phyloP scores from a whole-genome alignment of 192 early-diverging fungal genomes.

The Coemansia sp. region DNA sequence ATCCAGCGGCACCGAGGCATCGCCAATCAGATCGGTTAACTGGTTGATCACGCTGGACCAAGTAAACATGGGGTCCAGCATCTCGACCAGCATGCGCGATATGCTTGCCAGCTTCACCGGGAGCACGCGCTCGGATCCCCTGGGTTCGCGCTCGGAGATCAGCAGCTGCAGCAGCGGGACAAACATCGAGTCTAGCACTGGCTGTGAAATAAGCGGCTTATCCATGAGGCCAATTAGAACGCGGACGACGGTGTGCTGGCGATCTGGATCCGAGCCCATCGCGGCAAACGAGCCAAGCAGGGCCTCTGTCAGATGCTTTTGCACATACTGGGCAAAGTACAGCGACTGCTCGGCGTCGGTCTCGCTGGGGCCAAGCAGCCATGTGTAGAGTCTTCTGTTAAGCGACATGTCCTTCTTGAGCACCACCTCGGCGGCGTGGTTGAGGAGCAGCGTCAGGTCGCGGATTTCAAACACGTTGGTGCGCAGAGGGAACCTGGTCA shows the following conservation, averaged over 20 bases:
- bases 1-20: constrained; percentile 3
- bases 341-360: constrained; percentile 52
- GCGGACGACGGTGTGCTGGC: constrained; percentile 62
- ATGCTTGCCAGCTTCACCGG: constrained; percentile 67
- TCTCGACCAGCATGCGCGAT: constrained; percentile 85
- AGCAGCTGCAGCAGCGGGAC: constrained; percentile 68
- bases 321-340: constrained; percentile 58
- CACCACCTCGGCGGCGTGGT: constrained; percentile 74
- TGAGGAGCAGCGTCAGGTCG: constrained; percentile 67
- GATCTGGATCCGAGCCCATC: constrained; percentile 19
- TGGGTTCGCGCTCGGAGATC: constrained; percentile 48
- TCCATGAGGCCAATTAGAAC: constrained; percentile 86
- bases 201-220: constrained; percentile 76
- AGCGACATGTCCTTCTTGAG: constrained; percentile 91
- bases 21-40: constrained; percentile 50
- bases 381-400: constrained; percentile 86
- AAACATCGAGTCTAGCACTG: constrained; percentile 69
- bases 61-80: constrained; percentile 81
- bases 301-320: constrained; percentile 55
- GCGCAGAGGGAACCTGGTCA: constrained; percentile 49
- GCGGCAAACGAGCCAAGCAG: constrained; percentile 58
- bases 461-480: constrained; percentile 57
- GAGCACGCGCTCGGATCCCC: constrained; percentile 12
- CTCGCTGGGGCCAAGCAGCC: constrained; percentile 68
- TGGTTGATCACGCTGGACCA: constrained; percentile 69